Evolutionary conservation across 257 asterid species (phyloP).

Genomic region (Eucommia ulmoides): DNA sequence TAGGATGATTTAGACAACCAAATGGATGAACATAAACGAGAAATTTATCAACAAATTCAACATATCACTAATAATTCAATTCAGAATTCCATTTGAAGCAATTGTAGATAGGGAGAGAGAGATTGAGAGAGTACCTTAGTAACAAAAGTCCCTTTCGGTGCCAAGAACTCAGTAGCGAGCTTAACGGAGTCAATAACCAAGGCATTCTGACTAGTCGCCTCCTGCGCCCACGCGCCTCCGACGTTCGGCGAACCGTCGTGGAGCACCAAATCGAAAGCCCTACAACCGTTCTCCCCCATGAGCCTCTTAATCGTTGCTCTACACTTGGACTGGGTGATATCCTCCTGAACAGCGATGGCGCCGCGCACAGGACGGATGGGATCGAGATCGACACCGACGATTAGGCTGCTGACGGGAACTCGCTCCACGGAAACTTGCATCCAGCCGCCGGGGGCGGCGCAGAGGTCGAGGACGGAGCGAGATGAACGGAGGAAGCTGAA

Average conservation of each 20-base stretch:
- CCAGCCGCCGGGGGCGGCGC: constrained; percentile 99
- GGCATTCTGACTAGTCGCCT: constrained; percentile 83
- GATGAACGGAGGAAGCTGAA: constrained; percentile 58
- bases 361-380: constrained; percentile 80
- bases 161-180: constrained; percentile 69
- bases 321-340: constrained; percentile 65
- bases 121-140: constrained; percentile 45
- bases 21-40: too few relatives aligned
- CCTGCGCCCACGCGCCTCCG: constrained; percentile 95
- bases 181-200: constrained; percentile 83
- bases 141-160: constrained; percentile 76
- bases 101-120: too few relatives aligned
- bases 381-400: constrained; percentile 77
- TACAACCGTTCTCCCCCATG: constrained; percentile 64
- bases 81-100: too few relatives aligned
- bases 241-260: constrained; percentile 94
- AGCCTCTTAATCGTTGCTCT: constrained; percentile 39
- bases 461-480: constrained; percentile 79
- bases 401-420: constrained; percentile 75
- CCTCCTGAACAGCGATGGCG: constrained; percentile 67
- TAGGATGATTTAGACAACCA: too few relatives aligned
- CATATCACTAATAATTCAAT: too few relatives aligned
- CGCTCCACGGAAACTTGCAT: constrained; percentile 78
- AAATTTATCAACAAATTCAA: too few relatives aligned
- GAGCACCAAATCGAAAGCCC: constrained; percentile 70